A percentile compares a stretch with the other conserved stretches of the same genome.
These are phyloP conservation scores for Tricholoma furcatifolium DNA, from an alignment of 768 basidiomycete species.

Conservation along the genomic window DNA sequence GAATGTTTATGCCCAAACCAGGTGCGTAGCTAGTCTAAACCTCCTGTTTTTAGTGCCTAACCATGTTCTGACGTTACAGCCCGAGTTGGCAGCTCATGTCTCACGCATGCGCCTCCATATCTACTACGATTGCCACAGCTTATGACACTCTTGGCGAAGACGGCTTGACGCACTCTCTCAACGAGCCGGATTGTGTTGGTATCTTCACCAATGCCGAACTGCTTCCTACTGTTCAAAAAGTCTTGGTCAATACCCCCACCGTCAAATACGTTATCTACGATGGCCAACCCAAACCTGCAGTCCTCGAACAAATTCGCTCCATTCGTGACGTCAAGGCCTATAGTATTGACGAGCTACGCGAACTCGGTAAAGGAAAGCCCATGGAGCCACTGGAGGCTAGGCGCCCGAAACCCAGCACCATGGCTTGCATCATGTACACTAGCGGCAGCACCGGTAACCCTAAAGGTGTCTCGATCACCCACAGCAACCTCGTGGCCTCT, in stretches of 20 bases:
- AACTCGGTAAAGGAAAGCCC: conserved; percentile 58
- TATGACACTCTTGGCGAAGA: conserved; percentile 94
- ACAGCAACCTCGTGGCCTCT: conserved; percentile 82
- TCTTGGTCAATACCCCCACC: conserved; percentile 69
- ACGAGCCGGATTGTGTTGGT: conserved; percentile 75
- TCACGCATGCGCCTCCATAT: conserved; percentile 76
- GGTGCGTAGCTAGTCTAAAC: conserved; percentile 38
- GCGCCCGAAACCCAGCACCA: conserved; percentile 38
- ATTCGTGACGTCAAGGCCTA: conserved; percentile 61
- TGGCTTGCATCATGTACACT: conserved; percentile 70
- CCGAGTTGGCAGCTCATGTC: conserved; percentile 87
- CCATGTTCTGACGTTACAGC: conserved; percentile 33
- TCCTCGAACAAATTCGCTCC: conserved; percentile 59
- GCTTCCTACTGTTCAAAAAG: conserved; percentile 71
- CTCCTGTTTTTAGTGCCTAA: conserved; percentile 5
- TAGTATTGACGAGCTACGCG: conserved; percentile 69
- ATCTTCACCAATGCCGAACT: conserved; percentile 94
- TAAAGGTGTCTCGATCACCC: conserved; percentile 90
- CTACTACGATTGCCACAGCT: conserved; percentile 86
- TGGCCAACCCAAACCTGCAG: conserved; percentile 51
- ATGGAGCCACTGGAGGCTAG: conserved; percentile 48
- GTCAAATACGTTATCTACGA: conserved; percentile 87
- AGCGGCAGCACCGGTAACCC: conserved; percentile 89
- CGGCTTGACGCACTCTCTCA: conserved; percentile 87
- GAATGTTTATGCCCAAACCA: conserved; percentile 89